Evolutionary conservation across 1,284 basidiomycete species (phyloP), one percentile per base, ranked within the genome.

Genomic region (Cutaneotrichosporon cutaneum): DNA sequence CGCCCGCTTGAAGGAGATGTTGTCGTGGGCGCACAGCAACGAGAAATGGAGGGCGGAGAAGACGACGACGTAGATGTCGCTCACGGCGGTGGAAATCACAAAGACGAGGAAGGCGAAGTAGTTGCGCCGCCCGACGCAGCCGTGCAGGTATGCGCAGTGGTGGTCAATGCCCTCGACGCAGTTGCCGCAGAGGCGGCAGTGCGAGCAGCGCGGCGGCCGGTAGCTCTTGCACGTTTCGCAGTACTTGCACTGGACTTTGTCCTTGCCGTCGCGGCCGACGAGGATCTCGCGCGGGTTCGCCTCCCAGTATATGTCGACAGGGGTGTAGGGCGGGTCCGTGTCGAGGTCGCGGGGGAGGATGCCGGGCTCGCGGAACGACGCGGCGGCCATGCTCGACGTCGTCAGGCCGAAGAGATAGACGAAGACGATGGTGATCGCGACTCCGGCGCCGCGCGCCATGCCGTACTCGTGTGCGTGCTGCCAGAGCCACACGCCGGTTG

Each of bases 81-180:
- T 86, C 44, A 87, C 78, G 35, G 86, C 84, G 89, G 62, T 54
- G 36, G 85, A 84, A 54, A 87, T 77, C 30, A 96, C 82, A 69
- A 93, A 86, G 2, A 85, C 85, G 68, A 94, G 87, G 80, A 97
- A 97, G 24, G 88, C 85, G 26, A 90, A 89, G 77, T 97, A 96
- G 76, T 95, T 96, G 54, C 92, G 87, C 55, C 90, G 85, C 4
- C 94, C 93, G 51, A 97, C 84, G 73, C 93, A 96, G 73, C 92
- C 94, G 77, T 95, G 94, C 35, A 96, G 86, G 87, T 93, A 96
- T 68, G 93, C 90, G 70, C 94, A 96, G 78, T 95, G 92, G 73
- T 94, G 92, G 73, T 94, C 77, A 64, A 80, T 79, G 2, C 88
- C 88, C 68, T 95, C 93, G 24, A 95, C 90, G 73, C 94, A 96